These are phyloP conservation scores for Oxyria digyna DNA, from an alignment of 148 eudicot species.

Conservation along the genomic window DNA sequence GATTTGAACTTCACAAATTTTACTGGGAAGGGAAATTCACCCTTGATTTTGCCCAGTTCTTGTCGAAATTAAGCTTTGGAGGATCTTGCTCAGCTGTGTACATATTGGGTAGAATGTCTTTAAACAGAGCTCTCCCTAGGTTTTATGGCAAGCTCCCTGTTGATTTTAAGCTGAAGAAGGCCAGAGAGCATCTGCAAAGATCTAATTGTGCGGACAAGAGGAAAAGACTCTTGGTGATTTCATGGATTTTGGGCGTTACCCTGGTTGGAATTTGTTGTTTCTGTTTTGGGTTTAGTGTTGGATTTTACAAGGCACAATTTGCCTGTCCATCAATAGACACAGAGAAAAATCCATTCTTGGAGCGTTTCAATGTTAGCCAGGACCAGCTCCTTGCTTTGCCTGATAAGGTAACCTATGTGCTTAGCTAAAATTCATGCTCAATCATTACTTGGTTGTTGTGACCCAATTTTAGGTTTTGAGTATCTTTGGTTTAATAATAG, in stretches of 20 bases:
- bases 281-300: not conserved
- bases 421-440: not conserved
- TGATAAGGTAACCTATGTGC: not conserved
- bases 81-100: not conserved
- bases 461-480: not conserved
- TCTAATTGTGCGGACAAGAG: not conserved
- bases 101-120: not conserved
- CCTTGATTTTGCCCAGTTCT: not conserved
- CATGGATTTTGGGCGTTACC: not conserved
- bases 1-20: not conserved
- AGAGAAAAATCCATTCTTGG: not conserved
- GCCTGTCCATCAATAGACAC: not conserved
- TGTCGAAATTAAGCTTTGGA: not conserved
- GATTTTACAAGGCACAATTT: not conserved
- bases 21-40: not conserved
- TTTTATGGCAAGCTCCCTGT: not conserved
- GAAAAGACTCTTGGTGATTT: not conserved
- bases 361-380: not conserved
- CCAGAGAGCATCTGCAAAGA: not conserved
- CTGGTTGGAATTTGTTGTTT: not conserved
- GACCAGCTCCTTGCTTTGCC: constrained; percentile 2
- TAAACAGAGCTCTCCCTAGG: not conserved
- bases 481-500: not conserved
- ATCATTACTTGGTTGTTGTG: not conserved
- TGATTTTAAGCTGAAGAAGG: not conserved